Evolutionary conservation across 805 yeast genomes (phyloP).

Genomic region (Vanderwaltozyma tropicalis): DNA sequence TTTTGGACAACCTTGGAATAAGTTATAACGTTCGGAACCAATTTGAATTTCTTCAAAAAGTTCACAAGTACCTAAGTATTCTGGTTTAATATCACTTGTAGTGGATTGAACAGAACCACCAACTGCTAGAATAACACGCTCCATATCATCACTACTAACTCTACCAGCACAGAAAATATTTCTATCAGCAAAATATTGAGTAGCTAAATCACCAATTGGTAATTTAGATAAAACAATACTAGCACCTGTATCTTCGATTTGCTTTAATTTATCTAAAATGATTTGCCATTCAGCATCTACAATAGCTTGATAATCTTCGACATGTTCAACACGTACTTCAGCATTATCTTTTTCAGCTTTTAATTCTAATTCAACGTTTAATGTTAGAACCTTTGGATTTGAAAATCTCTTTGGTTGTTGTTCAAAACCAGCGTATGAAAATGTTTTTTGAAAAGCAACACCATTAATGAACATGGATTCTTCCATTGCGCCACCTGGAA

Average conservation of each 20-base stretch:
- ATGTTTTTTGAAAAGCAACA: constrained; percentile 95
- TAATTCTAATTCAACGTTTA: constrained; percentile 89
- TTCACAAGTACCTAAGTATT: constrained; percentile 77
- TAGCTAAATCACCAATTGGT: constrained; percentile 98
- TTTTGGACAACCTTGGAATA: constrained; percentile 85
- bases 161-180: constrained; percentile 96
- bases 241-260: constrained; percentile 78
- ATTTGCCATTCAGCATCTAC: constrained; percentile 99
- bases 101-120: constrained; percentile 86
- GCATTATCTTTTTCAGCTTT: constrained; percentile 99
- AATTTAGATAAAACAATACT: constrained; percentile 85
- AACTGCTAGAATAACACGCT: constrained; percentile 84
- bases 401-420: constrained; percentile 87
- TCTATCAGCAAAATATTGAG: constrained; percentile 95
- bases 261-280: constrained; percentile 74
- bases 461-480: constrained; percentile 85
- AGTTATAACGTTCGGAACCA: constrained; percentile 89
- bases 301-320: constrained; percentile 85
- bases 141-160: constrained; percentile 80
- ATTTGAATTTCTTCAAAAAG: constrained; percentile 87
- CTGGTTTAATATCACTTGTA: constrained; percentile 53
- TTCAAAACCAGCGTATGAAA: constrained; percentile 96
- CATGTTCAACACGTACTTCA: constrained; percentile 91
- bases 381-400: constrained; percentile 71
- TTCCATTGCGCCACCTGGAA: constrained; percentile 94